Evolutionary conservation across 2,329 filamentous ascomycete species (phyloP), one percentile per base, ranked within the genome.

Genomic region (Magnaporthiopsis rhizophila): DNA sequence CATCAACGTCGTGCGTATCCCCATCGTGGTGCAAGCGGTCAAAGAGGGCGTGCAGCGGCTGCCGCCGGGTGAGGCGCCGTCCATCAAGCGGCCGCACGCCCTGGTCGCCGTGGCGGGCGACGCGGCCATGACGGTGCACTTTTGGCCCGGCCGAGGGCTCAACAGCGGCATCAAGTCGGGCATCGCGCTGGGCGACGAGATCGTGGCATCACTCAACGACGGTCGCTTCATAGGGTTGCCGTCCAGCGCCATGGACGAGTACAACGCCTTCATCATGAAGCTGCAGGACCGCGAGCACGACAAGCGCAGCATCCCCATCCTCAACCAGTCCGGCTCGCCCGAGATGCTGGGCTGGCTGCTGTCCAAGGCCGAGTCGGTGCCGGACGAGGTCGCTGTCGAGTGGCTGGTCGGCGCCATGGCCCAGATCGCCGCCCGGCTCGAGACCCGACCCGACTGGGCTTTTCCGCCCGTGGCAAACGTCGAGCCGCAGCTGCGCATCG

Each of bases 151-250:
- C 0, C 69, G 74, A 9, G 74, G 74, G 0, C 69, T 76, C 4
- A 76, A 76, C 66, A 75, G 72, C 65, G 74, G 74, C 45, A 74
- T 76, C 69, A 76, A 75, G 60, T 69, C 74, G 0, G 74, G 73
- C 8, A 70, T 76, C 28, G 73, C 74, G 0, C 66, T 75, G 13
- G 74, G 73, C 15, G 73, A 76, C 62, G 73, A 75, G 66, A 72
- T 76, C 36, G 74, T 74, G 3, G 70, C 74, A 63, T 72, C 73
- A 0, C 68, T 75, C 45, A 70, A 71, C 64, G 64, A 67, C 9
- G 71, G 72, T 2, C 67, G 67, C 12, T 74, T 76, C 36, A 69
- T 74, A 0, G 74, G 74, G 3, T 67, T 76, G 61, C 66, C 68
- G 21, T 66, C 73, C 28, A 66, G 62, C 32, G 72, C 74, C 4